Evolutionary conservation across 352 stramenopile genomes (phyloP).

Genomic region (Globisporangium nagaii): DNA sequence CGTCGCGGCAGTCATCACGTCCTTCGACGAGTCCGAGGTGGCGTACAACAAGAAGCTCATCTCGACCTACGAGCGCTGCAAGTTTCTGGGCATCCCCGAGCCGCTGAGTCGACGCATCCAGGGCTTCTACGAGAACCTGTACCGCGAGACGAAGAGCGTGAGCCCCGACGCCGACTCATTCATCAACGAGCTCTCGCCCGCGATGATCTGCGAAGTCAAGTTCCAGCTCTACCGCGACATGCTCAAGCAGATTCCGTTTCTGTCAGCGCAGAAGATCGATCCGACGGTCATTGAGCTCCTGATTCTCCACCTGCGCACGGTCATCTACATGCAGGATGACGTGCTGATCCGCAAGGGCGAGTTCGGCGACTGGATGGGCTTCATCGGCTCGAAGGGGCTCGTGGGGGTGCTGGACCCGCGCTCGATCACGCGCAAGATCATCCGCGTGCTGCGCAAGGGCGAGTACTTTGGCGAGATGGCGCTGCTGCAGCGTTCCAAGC

Average conservation of each 20-base stretch:
- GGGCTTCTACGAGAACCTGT: constrained; percentile 66
- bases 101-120: constrained; percentile 44
- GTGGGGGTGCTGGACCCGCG: constrained; percentile 63
- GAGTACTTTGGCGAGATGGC: constrained; percentile 81
- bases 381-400: constrained; percentile 66
- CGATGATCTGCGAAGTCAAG: constrained; percentile 70
- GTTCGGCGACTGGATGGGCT: constrained; percentile 79
- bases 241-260: constrained; percentile 75
- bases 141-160: constrained; percentile 61
- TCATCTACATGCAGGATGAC: constrained; percentile 83
- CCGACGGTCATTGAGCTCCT: constrained; percentile 73
- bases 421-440: constrained; percentile 36
- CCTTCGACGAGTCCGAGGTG: constrained; percentile 60
- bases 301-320: constrained; percentile 58
- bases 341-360: constrained; percentile 78
- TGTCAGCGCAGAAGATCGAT: constrained; percentile 59
- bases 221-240: constrained; percentile 76
- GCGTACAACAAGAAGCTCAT: constrained; percentile 73
- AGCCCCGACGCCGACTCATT: constrained; percentile 61
- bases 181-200: constrained; percentile 67
- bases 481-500: constrained; percentile 53
- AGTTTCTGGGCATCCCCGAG: constrained; percentile 58
- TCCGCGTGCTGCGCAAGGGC: constrained; percentile 58
- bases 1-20: constrained; percentile 56
- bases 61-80: constrained; percentile 52